phyloP scores from a whole-genome alignment of 306 rosid species.

The Vicia sativa region DNA sequence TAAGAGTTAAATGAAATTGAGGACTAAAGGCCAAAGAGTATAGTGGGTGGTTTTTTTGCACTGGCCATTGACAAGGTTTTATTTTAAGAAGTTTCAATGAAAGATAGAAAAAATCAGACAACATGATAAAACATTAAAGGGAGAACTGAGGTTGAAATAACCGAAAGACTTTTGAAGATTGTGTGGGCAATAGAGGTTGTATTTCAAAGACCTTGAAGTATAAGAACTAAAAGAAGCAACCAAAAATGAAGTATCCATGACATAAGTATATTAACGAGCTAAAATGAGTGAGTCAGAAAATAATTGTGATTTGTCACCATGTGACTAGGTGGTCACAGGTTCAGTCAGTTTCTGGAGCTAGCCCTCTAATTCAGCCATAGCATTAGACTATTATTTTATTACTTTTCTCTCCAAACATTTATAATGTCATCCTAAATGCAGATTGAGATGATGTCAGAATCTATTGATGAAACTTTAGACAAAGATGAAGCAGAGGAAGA shows the following conservation, averaged over 20 bases:
- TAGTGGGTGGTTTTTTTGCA: background rate
- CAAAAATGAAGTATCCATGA: background rate
- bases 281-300: background rate
- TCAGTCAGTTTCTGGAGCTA: no score
- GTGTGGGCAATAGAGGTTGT: background rate
- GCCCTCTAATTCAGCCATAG: background rate
- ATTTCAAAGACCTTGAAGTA: background rate
- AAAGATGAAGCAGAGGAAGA: conserved; percentile 99
- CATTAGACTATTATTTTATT: background rate
- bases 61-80: background rate
- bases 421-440: conserved; percentile 42
- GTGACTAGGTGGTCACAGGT: no score
- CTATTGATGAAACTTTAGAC: conserved; percentile 96
- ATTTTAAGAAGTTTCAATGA: background rate
- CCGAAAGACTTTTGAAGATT: background rate
- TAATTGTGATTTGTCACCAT: background rate
- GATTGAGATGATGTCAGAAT: conserved; percentile 99
- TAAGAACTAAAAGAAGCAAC: background rate
- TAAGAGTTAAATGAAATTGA: background rate
- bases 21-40: background rate
- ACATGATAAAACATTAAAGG: background rate
- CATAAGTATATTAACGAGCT: background rate
- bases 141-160: background rate
- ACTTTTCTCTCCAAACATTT: background rate
- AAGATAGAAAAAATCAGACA: background rate